phyloP scores from a whole-genome alignment of 192 early-diverging fungal species.

The Chytriomyces sp. region DNA sequence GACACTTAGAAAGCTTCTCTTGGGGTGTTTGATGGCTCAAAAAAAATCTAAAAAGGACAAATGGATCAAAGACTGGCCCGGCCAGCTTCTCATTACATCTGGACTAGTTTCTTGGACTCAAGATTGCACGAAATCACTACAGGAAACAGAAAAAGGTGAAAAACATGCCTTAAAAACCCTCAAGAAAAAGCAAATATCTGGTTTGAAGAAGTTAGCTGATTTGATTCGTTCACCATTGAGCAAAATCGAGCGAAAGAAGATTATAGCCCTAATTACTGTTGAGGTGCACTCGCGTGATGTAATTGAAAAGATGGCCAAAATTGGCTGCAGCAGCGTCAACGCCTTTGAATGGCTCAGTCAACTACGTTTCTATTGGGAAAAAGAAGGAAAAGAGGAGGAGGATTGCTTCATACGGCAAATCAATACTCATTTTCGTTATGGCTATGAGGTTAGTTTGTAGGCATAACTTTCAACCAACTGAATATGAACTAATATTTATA shows the following conservation, averaged over 20 bases:
- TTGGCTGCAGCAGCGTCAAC: constrained; percentile 51
- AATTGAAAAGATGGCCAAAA: constrained; percentile 58
- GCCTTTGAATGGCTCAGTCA: constrained; percentile 66
- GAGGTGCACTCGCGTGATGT: constrained; percentile 68
- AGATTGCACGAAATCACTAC: constrained; percentile 59
- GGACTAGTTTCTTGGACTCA: constrained; percentile 61
- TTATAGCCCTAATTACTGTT: constrained; percentile 62
- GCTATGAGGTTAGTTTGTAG: constrained; percentile 29
- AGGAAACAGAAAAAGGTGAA: constrained; percentile 62
- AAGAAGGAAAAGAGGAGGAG: constrained; percentile 61
- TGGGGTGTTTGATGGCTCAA: constrained; percentile 50
- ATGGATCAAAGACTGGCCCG: constrained; percentile 67
- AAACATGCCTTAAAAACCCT: constrained; percentile 58
- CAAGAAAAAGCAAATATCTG: constrained; percentile 62
- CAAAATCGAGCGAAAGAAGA: constrained; percentile 64
- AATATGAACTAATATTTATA: too few relatives aligned
- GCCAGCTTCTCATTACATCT: constrained; percentile 58
- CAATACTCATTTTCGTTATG: constrained; percentile 62
- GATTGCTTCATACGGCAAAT: constrained; percentile 67
- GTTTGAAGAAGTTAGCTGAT: constrained; percentile 60
- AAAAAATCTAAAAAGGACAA: constrained; percentile 66
- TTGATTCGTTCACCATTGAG: constrained; percentile 54
- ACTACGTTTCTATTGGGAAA: constrained; percentile 65
- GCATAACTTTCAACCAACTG: background rate
- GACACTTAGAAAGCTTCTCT: constrained; percentile 54